Percentiles rank a stretch among this genome's conserved stretches.
Evolutionary conservation across 345 rosid species (phyloP).

Genomic region (sweet orange (Citrus sinensis)): DVS_A1.0 CM039166.1:21804501-21805000

Average conservation of each 20-base stretch:
- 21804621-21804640: background rate
- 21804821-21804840: background rate
- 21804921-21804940: slow-evolving; percentile 38
- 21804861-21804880: background rate
- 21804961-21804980: slow-evolving; percentile 24
- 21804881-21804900: background rate
- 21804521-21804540: no score
- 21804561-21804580: background rate
- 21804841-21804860: background rate
- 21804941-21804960: slow-evolving; percentile 52
- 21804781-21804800: slow-evolving; percentile 7
- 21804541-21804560: background rate
- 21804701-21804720: slow-evolving; percentile 6
- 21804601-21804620: background rate
- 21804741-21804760: slow-evolving; percentile 6
- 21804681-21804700: slow-evolving; percentile 4
- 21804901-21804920: background rate
- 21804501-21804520: no score
- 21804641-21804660: background rate
- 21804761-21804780: slow-evolving; percentile 5
- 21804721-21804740: background rate
- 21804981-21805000: slow-evolving; percentile 28
- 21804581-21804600: background rate
- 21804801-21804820: slow-evolving; percentile 10
- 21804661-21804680: background rate